A percentile compares a stretch with the other conserved stretches of the same genome.
These are phyloP conservation scores for Quercus rubra DNA, from an alignment of 306 rosid species.

Conservation along the genomic window DNA sequence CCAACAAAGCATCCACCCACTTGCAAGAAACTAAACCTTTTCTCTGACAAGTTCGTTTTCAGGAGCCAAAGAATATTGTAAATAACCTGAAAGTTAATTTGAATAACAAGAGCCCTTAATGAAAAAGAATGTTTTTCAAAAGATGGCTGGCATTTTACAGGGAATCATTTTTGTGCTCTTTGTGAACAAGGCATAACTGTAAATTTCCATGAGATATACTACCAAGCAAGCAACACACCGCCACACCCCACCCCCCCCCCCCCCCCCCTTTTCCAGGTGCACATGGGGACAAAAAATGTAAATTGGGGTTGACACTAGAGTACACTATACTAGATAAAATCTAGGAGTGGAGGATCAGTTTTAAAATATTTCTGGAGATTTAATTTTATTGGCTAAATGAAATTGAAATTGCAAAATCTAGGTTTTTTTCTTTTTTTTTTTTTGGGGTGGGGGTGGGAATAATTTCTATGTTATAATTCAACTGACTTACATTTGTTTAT, in stretches of 20 bases:
- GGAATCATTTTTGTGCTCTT: neutral
- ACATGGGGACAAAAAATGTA: neutral
- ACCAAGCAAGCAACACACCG: neutral
- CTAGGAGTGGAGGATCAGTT: neutral
- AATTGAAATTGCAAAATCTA: neutral
- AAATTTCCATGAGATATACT: neutral
- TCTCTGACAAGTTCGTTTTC: neutral
- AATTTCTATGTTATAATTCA: neutral
- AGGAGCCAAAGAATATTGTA: neutral
- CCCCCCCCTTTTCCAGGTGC: too few relatives aligned
- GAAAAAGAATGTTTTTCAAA: neutral
- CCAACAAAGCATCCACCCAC: too few relatives aligned
- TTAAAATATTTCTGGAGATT: neutral
- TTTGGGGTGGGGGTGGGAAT: accelerated
- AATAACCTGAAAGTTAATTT: neutral
- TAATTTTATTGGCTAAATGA: neutral
- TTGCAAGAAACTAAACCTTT: neutral
- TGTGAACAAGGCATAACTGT: too few relatives aligned
- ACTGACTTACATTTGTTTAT: constrained; percentile 24
- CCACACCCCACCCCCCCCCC: too few relatives aligned
- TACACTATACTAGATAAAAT: neutral
- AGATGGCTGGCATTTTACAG: neutral
- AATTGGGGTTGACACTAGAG: neutral
- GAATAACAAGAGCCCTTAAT: neutral
- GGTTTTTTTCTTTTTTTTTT: too few relatives aligned